A percentile compares a stretch with the other conserved stretches of the same genome.
These are phyloP conservation scores for Cerrena zonata DNA, from an alignment of 1,284 basidiomycete species.

Conservation along the genomic window DNA sequence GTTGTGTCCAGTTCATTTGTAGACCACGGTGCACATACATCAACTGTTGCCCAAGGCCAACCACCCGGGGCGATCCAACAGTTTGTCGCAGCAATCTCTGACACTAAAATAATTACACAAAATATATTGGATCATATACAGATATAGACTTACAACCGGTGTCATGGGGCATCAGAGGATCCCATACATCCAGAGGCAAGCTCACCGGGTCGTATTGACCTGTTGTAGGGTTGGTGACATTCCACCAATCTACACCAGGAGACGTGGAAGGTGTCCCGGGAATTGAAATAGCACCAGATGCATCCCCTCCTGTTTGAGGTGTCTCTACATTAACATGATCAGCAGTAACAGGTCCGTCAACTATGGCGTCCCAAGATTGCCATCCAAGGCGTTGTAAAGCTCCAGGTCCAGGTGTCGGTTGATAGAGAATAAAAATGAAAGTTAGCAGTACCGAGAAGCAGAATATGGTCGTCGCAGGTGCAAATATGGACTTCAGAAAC, in stretches of 20 bases:
- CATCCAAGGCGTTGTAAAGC: constrained; percentile 72
- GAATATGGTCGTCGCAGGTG: constrained; percentile 55
- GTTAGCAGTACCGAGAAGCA: constrained; percentile 67
- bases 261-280: constrained; percentile 4
- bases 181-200: constrained; percentile 77
- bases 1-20: constrained; percentile 70
- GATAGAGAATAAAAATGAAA: constrained; percentile 71
- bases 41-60: constrained; percentile 24
- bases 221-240: constrained; percentile 36
- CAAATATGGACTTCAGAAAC: constrained; percentile 42
- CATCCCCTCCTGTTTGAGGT: not conserved
- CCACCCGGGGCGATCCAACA: constrained; percentile 65
- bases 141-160: constrained; percentile 71
- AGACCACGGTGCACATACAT: constrained; percentile 64
- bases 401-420: constrained; percentile 69
- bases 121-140: no score
- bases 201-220: constrained; percentile 46
- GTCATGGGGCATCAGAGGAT: constrained; percentile 73
- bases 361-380: constrained; percentile 81
- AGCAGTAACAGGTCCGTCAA: constrained; percentile 15
- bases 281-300: not conserved
- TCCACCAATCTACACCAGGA: constrained; percentile 66
- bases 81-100: constrained; percentile 70
- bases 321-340: not conserved
- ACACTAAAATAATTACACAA: constrained; percentile 55